Evolutionary conservation across 2,329 filamentous ascomycete species (phyloP), one percentile per base, ranked within the genome.

Genomic region (Cladophialophora yegresii): DNA sequence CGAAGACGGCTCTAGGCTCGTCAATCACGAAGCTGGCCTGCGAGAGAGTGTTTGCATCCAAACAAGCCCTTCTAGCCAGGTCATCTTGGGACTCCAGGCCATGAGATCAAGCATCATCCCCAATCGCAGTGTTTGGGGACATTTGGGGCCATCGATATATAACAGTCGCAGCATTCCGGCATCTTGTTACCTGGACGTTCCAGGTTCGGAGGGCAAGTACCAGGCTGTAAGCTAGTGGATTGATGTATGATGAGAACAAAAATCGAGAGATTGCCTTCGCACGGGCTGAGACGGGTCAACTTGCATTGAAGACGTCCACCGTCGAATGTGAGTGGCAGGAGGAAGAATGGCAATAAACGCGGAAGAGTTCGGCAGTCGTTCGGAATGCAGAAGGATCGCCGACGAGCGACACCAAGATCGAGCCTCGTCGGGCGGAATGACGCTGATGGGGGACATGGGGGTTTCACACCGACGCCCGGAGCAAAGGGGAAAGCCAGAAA

Each of bases 401-500:
- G 6, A n/a, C 10, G 26, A 13, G 45, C 45, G n/a, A 43, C 32
- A 58, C 20, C 56, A 56, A 23, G 30, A 32, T 30, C 30, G 30
- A 59, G 57, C 45, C 57, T 58, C 16, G 55, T 49, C 55, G 55
- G 40, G 32, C 22, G 20, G 55, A 45, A 58, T 22, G 20, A 57
- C 40, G 33, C 36, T 12, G 54, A 20, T 28, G 32, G 26, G 26
- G 26, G 26, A 6, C n/a, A 26, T 33, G 22, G 43, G 45, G 56
- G 16, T 22, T 51, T 59, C 47, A 33, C 47, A 54, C 47, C 28
- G 49, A 20, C 33, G 33, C 20, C 57, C 58, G 58, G 58, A 33
- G 58, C 58, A 61, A 61, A 61, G 58, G 58, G 58, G 54, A 54
- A 28, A 20, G 26, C 54, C 23, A 61, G 50, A 61, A 43, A 54